Conservation (phyloP, 306 rosid species). For the Acmispon strigosus region DNA sequence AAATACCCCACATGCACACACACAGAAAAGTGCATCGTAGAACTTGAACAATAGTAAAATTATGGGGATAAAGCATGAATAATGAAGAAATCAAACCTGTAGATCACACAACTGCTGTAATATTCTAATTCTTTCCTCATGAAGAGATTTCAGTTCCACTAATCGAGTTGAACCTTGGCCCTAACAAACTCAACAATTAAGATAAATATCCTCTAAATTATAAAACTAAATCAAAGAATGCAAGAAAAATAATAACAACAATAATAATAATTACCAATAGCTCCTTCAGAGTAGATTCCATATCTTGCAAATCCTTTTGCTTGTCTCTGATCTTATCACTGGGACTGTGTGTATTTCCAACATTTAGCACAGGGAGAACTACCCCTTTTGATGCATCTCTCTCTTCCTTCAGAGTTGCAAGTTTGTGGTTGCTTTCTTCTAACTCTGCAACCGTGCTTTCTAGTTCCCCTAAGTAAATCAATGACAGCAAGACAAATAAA, state of each 20-base stretch:
- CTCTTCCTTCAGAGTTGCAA: conserved; percentile 61
- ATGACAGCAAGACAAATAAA: conserved; percentile 17
- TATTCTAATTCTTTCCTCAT: conserved; percentile 72
- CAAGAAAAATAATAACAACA: background rate
- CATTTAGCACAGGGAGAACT: conserved; percentile 59
- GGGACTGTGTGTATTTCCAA: conserved; percentile 48
- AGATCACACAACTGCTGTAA: conserved; percentile 64
- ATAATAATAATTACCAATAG: conserved; percentile 50
- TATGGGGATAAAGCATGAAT: background rate
- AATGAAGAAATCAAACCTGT: conserved; percentile 51
- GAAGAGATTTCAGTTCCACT: conserved; percentile 59
- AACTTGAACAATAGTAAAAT: background rate
- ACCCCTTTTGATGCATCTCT: conserved; percentile 74
- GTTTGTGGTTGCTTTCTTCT: conserved; percentile 62
- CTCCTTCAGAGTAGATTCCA: conserved; percentile 81
- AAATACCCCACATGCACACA: background rate
- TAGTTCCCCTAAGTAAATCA: conserved; percentile 67
- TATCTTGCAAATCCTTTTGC: conserved; percentile 78
- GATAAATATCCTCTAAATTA: background rate
- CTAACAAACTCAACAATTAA: conserved; percentile 40
- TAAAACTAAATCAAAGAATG: background rate
- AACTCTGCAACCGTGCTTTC: conserved; percentile 52
- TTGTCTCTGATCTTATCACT: conserved; percentile 66
- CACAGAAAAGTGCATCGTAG: background rate
- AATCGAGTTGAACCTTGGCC: conserved; percentile 61